A percentile compares a stretch with the other conserved stretches of the same genome.
These are phyloP conservation scores for Apiospora hydei DNA, from an alignment of 2,329 filamentous ascomycete genomes.

Conservation along the genomic window DNA sequence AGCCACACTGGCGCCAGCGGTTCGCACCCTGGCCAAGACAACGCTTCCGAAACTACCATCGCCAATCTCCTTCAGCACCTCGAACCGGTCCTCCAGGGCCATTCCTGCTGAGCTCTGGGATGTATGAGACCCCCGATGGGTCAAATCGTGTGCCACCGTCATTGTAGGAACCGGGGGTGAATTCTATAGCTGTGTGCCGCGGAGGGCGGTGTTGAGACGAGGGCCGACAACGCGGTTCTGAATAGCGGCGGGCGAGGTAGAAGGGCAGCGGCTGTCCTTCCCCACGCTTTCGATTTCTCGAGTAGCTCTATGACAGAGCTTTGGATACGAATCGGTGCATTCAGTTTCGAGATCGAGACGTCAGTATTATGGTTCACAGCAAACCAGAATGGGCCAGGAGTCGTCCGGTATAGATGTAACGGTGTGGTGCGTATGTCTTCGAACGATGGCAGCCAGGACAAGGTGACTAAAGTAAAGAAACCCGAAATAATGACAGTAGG, in stretches of 20 bases:
- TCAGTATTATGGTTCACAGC: slow-evolving; percentile 13
- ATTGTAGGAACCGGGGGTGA: slow-evolving; percentile 57
- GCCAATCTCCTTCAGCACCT: slow-evolving; percentile 96
- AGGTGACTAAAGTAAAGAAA: slow-evolving; percentile 24
- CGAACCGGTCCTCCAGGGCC: slow-evolving; percentile 91
- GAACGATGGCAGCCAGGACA: slow-evolving; percentile 9
- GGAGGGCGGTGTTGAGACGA: slow-evolving; percentile 28
- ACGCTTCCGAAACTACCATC: slow-evolving; percentile 99
- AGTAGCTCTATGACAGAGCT: slow-evolving; percentile 49
- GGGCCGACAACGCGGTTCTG: slow-evolving; percentile 22
- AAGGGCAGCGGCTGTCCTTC: slow-evolving; percentile 35
- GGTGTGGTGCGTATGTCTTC: slow-evolving; percentile 18
- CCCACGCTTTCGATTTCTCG: slow-evolving; percentile 34
- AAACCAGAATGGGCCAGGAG: slow-evolving; percentile 12
- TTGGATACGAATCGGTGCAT: slow-evolving; percentile 29
- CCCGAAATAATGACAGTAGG: slow-evolving; percentile 28
- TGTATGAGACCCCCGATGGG: slow-evolving; percentile 69
- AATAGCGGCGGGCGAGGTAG: slow-evolving; percentile 32
- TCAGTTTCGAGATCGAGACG: slow-evolving; percentile 29
- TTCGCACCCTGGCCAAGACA: slow-evolving; percentile 87
- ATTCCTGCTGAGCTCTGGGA: slow-evolving; percentile 54
- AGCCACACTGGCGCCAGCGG: slow-evolving; percentile 86
- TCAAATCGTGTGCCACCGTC: slow-evolving; percentile 78
- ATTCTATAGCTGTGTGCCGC: slow-evolving; percentile 24
- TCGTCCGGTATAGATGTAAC: slow-evolving; percentile 17